Base-by-base conservation (phyloP, 495 filamentous ascomycete genomes). In the Penicillium ochrochloron region DNA sequence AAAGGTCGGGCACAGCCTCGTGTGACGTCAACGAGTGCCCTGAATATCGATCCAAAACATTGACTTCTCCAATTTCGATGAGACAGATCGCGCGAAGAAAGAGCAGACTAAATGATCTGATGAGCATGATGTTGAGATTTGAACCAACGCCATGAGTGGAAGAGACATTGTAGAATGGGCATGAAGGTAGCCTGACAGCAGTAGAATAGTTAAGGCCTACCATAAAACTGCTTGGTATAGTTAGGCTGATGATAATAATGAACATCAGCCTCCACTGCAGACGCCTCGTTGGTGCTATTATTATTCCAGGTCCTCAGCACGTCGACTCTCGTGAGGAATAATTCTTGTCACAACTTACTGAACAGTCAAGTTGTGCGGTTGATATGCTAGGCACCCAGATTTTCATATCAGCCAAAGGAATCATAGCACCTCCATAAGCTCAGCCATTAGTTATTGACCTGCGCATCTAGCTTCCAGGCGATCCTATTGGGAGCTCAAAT, bases 361-460 rank as follows among this genome's bases (percentile, higher is more conserved):
- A 3, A 7, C 10, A 50, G 25, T 12, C 48, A 51, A 51, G 48
- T 25, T 29, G 29, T 51, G 48, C 3, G 48, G 23, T 23, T 11
- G 25, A 29, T 51, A 52, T 31, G 5, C 4, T 52, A 52, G 48
- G 27, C 25, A 52, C 25, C 23, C 48, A 52, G 31, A 27, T 52
- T 52, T 52, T 5, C 12, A 31, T 5, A 2, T 7, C 27, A 27
- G 48, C 25, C 14, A 52, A 52, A n/a, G 12, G 29, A 17, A 27
- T 17, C 14, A 0, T 11, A 29, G 25, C n/a, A 3, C 25, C 17
- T 52, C 25, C 12, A 27, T 12, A 82, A 31, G 57, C 5, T 15
- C 57, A 25, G 8, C 34, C 23, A 25, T 27, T 27, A 25, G 8
- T 19, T 14, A 25, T 27, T 27, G 25, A 48, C 23, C 19, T 59